Evolutionary conservation across 78 protist species (phyloP).

Genomic region (Planoprotostelium fungivorum): DNA sequence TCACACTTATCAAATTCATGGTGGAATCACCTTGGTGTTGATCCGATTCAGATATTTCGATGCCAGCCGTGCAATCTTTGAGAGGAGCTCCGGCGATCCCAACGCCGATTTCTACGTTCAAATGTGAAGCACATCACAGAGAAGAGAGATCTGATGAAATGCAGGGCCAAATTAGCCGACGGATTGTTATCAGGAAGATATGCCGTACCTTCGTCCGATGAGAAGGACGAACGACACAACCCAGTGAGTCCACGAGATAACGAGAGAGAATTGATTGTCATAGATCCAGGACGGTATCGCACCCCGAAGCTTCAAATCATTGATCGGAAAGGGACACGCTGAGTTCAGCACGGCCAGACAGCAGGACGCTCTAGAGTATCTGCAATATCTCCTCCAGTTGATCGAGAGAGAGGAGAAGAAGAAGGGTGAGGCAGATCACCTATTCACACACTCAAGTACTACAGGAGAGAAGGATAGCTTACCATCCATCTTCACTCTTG

Average conservation of each 20-base stretch:
- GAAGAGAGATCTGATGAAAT: constrained; percentile 14
- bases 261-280: not conserved
- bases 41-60: not conserved
- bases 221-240: not conserved
- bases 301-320: constrained; percentile 79
- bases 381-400: constrained; percentile 45
- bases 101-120: not conserved
- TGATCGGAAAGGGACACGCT: constrained; percentile 70
- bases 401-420: constrained; percentile 36
- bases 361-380: constrained; percentile 89
- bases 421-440: not conserved
- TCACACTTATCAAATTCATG: no score
- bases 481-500: constrained; percentile 14
- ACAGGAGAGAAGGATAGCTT: not conserved
- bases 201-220: constrained; percentile 24
- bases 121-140: not conserved
- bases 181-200: constrained; percentile 74
- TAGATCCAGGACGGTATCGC: constrained; percentile 64
- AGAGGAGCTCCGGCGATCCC: not conserved
- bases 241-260: constrained; percentile 11
- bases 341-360: constrained; percentile 78
- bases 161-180: constrained; percentile 67
- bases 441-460: not conserved
- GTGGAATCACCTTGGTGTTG: no score
- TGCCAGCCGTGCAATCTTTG: not conserved